Percentiles rank a stretch among this genome's conserved stretches.
phyloP scores from a whole-genome alignment of 352 stramenopile genomes.

The Pythium sp. region DNA sequence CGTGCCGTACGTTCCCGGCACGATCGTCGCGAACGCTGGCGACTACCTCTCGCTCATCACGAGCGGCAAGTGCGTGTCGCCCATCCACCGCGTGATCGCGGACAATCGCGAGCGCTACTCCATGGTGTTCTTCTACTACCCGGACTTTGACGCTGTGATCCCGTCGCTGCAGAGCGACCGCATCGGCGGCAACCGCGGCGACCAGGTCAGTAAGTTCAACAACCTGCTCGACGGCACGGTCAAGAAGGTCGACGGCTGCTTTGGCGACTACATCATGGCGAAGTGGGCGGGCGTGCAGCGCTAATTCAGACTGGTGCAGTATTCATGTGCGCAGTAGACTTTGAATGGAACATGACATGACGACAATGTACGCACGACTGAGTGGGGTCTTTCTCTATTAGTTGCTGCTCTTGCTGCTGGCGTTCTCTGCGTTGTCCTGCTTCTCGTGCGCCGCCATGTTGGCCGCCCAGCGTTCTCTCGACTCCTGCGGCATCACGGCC shows the following conservation, averaged over 20 bases:
- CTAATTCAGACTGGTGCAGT: conserved; percentile 1
- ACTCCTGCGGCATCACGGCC: conserved; percentile 58
- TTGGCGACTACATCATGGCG: conserved; percentile 82
- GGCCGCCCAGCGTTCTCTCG: conserved; percentile 42
- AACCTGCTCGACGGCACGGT: conserved; percentile 71
- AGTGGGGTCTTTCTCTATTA: conserved; percentile 11
- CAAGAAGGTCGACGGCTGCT: conserved; percentile 49
- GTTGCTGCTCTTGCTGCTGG: conserved; percentile 8
- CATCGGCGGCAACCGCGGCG: conserved; percentile 42
- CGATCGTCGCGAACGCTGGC: conserved; percentile 74
- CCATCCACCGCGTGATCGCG: conserved; percentile 71
- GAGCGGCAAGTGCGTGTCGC: conserved; percentile 55
- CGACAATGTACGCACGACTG: background rate
- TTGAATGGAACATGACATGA: background rate
- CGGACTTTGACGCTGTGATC: conserved; percentile 73
- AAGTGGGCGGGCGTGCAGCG: conserved; percentile 80
- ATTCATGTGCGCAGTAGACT: background rate
- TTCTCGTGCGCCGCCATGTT: conserved; percentile 13
- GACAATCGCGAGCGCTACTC: conserved; percentile 75
- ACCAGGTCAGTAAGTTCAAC: conserved; percentile 45
- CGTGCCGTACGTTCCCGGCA: conserved; percentile 68
- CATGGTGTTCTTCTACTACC: conserved; percentile 87
- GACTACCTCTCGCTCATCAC: conserved; percentile 82
- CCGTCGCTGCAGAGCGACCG: conserved; percentile 31
- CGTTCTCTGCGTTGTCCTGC: conserved; percentile 1